Base-by-base conservation (phyloP, 805 yeast genomes). In the Cyberlindnera americana region DNA sequence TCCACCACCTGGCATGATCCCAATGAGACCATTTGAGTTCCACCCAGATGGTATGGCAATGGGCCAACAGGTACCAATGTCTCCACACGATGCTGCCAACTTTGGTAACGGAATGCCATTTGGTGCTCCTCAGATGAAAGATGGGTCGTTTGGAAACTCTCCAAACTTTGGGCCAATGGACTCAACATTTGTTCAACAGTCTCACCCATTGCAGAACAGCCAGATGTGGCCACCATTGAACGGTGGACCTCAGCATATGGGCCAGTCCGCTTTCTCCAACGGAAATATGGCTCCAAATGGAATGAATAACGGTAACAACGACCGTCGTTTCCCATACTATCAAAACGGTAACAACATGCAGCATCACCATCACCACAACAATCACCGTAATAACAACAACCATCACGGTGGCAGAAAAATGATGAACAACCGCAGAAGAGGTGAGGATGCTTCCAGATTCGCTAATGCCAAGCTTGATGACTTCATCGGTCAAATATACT, bases 371-470 rank as follows among this genome's bases (percentile, higher is more conserved):
- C 39, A 41, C 29, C 35, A 39, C 23, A 23, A 44, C 33, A 27
- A 22, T 24, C 40, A 38, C 29, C 38, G 37, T 16, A 29, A 36
- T 13, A 32, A 40, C 23, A 31, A 37, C 25, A 25, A 38, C 31
- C 49, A 46, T 16, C 38, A 45, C 17, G 37, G 38, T 21, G 49
- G 50, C 19, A 48, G 49, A 43, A 43, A 51, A 35, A 48, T 29
- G 32, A 33, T 33, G 33, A 38, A 46, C 26, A 46, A 41, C 31
- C 48, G 53, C 26, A 53, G 48, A 31, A 56, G 57, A 39, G 61
- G 54, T 47, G 91, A 83, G 48, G 91, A 83, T 55, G 84, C 85
- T 3, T 65, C 86, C 6, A 78, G 76, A 56, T 84, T 78, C 51
- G 70, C 77, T 29, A 79, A 82, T 61, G 84, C 89, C 15, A 69